A percentile compares a stretch with the other conserved stretches of the same genome.
Evolutionary conservation across 2,329 filamentous ascomycete species (phyloP).

Genomic region (Monilinia laxa): DNA sequence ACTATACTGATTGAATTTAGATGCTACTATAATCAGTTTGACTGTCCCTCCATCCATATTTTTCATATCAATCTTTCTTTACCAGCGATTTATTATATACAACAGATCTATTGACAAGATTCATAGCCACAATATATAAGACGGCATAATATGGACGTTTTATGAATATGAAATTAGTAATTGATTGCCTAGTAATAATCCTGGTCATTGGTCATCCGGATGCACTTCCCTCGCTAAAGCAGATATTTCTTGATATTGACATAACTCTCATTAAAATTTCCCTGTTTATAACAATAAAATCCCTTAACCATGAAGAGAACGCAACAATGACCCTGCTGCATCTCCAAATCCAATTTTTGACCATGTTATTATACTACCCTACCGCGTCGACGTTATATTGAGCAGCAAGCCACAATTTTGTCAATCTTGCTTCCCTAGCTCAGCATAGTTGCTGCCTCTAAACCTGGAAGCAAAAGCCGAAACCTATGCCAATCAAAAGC

Average conservation of each 20-base stretch:
- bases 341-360: neutral
- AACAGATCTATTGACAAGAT: neutral
- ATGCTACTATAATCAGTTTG: neutral
- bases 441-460: too few species aligned
- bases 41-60: too few species aligned
- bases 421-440: too few species aligned
- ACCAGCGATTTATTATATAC: too few species aligned
- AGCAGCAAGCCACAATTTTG: neutral
- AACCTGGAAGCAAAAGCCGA: neutral
- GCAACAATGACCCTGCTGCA: neutral
- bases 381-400: slow-evolving; percentile 19
- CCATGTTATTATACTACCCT: slow-evolving; percentile 2
- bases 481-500: slow-evolving; percentile 7
- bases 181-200: neutral
- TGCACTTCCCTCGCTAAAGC: slow-evolving; percentile 23
- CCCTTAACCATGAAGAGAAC: neutral
- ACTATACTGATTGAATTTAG: neutral
- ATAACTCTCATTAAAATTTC: slow-evolving; percentile 1
- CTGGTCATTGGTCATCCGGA: slow-evolving; percentile 10
- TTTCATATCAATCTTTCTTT: neutral
- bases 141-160: neutral
- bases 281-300: slow-evolving; percentile 3
- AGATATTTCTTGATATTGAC: slow-evolving; percentile 15
- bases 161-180: neutral
- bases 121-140: neutral